Base-by-base conservation (phyloP, 805 yeast genomes). In the Tetrapisispora pingtungensis region DNA sequence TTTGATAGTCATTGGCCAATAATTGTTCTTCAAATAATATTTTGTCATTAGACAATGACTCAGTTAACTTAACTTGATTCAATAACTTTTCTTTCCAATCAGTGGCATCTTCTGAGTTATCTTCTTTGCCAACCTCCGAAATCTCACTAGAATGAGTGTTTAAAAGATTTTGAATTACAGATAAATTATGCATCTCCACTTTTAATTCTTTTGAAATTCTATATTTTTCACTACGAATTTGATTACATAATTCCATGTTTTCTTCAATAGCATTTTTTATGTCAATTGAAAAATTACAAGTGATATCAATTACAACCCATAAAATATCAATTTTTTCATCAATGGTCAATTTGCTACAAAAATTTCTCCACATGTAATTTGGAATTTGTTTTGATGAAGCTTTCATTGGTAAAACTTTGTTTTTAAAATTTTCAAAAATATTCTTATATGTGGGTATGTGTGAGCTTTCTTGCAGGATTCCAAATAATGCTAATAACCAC, bases 401-500 rank as follows among this genome's bases (percentile, higher is more conserved):
- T 39, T 50, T 62, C 44, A 27, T 43, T 20, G 26, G 96, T 43
- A 75, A 75, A 1, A 81, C 73, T 28, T 72, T 68, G 6, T 62
- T 65, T 40, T 82, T 77, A 18, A 70, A 69, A 78, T 77, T 40
- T 71, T 68, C 18, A 78, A 76, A 35, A 24, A 55, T 50, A 2
- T 47, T 41, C n/a, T 56, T 49, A 39, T 62, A 61, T 34, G 52
- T 50, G 4, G 61, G 58, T 10, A 64, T 43, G 34, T 57, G 57
- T 32, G 48, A 49, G 41, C 62, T 56, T 39, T 63, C 67, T 41
- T 62, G 60, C 7, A 89, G 69, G 2, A 88, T 69, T 28, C 96
- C 96, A 40, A 88, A 60, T 36, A 89, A 61, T 36, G 83, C 74
- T 34, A 82, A 72, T 53, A 86, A 81, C 96, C 97, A 90, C 44